phyloP scores from a whole-genome alignment of 495 filamentous ascomycete genomes.

The Cetradonia linearis region DNA sequence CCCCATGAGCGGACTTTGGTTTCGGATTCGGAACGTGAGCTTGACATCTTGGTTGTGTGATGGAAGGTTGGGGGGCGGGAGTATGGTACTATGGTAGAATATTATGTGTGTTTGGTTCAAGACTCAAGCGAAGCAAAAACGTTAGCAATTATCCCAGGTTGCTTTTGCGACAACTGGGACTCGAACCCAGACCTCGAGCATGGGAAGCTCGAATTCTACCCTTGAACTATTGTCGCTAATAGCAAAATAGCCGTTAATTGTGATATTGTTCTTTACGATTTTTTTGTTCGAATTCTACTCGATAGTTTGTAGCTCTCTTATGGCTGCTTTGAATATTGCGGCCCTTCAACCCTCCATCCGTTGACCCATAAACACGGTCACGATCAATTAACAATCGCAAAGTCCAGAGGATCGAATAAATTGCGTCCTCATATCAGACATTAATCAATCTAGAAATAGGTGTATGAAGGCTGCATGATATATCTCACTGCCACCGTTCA shows the following conservation, averaged over 20 bases:
- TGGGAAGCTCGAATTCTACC: constrained; percentile 31
- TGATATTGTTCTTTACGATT: no score
- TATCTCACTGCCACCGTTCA: no score
- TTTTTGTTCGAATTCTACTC: no score
- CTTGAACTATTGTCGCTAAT: constrained; percentile 25
- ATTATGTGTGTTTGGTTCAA: not conserved
- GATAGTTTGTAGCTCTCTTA: no score
- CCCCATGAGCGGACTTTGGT: constrained; percentile 64
- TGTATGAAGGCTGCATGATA: no score
- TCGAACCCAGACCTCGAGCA: constrained; percentile 29
- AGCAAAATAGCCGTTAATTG: no score
- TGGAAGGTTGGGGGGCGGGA: not conserved
- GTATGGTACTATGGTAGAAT: not conserved
- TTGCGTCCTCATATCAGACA: not conserved
- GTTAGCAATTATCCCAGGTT: not conserved
- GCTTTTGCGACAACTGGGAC: constrained; percentile 23
- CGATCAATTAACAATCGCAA: not conserved
- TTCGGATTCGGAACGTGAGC: constrained; percentile 47
- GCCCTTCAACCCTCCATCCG: no score
- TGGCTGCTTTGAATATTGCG: no score
- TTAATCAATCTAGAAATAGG: constrained; percentile 8
- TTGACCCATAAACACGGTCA: no score
- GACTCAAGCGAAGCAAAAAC: not conserved
- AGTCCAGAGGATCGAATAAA: not conserved
- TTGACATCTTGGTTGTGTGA: not conserved